A percentile compares a stretch with the other conserved stretches of the same genome.
Conservation (phyloP, 2,329 filamentous ascomycete species). For the Hirsutella rhossiliensis region DNA sequence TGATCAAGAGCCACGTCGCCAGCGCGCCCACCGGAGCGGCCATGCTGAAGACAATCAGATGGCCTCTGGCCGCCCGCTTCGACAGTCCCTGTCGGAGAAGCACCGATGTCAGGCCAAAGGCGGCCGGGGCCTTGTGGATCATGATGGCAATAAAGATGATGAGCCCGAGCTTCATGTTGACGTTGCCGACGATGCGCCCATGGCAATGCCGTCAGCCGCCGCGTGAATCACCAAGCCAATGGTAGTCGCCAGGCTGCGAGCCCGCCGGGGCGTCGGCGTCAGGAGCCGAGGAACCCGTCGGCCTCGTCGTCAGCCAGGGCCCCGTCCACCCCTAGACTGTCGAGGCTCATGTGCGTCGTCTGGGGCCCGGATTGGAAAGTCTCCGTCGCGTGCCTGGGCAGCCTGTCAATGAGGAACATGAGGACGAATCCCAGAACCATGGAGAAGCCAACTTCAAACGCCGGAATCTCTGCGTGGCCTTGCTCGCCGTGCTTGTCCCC, state of each 20-base stretch:
- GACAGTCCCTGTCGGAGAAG: constrained; percentile 83
- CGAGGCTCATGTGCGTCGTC: constrained; percentile 78
- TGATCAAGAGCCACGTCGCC: constrained; percentile 69
- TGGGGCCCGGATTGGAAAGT: constrained; percentile 51
- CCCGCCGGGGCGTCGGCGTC: constrained; percentile 43
- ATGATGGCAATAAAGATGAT: constrained; percentile 95
- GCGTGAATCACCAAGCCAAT: constrained; percentile 93
- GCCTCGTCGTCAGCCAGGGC: constrained; percentile 41
- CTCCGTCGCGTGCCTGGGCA: constrained; percentile 62
- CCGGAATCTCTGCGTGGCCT: constrained; percentile 36
- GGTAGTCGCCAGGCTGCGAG: constrained; percentile 67
- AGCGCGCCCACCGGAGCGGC: constrained; percentile 82
- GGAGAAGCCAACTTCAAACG: constrained; percentile 74
- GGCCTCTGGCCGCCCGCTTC: constrained; percentile 71
- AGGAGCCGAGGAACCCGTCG: constrained; percentile 48
- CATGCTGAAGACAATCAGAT: constrained; percentile 82
- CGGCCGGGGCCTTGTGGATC: constrained; percentile 92
- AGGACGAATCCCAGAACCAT: constrained; percentile 81
- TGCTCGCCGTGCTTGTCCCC: constrained; percentile 20
- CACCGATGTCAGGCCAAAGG: constrained; percentile 86
- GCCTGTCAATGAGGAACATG: constrained; percentile 90
- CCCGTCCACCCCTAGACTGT: constrained; percentile 54
- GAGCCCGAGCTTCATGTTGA: constrained; percentile 64
- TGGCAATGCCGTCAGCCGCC: constrained; percentile 86
- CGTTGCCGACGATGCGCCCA: constrained; percentile 77